Base-by-base conservation (phyloP, 2,329 filamentous ascomycete genomes). In the Thermoascus crustaceus region DNA sequence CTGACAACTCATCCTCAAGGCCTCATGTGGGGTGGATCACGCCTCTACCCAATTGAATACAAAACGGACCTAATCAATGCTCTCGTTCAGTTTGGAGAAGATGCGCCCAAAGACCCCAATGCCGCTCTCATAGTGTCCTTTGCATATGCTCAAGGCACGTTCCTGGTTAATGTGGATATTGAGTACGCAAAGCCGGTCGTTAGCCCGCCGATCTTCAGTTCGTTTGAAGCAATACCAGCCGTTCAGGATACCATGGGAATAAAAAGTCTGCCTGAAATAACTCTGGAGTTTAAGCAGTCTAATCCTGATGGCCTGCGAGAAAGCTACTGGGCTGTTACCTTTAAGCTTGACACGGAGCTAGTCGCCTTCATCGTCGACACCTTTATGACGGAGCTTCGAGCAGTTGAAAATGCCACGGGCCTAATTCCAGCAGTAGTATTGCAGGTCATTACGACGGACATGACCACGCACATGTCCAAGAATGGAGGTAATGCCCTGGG, bases 11-110 rank as follows among this genome's bases (percentile, higher is more conserved):
- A 61, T 30, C 49, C 55, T 1, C 58, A 50, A 5, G 59, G 56
- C 8, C 20, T 52, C 2, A 50, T 70, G 33, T 66, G 62, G 57
- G 64, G 61, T 21, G 62, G 63, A 5, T 35, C 50, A 3, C 50
- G 50, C 11, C 40, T 47, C 8, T 66, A 57, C 42, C 34, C 43
- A 4, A 37, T 43, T 16, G 49, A 53, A 11, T 39, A 53, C 2
- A 56, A 60, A 17, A 38, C 51, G 3, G 37, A 43, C 10, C 37
- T 63, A 10, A 37, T 58, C 10, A 42, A 55, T 8, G 59, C 58
- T 4, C 57, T 62, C 13, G 42, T 52, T 38, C 48, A 58, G 36
- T 45, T 58, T 14, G 47, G 46, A 7, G 38, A 46, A n/a, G 50
- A 56, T 24, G 52, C 52, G 6, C 47, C 45, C 2, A 38, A 44